Base-by-base conservation (phyloP, 2,329 filamentous ascomycete genomes). In the Trichoderma guizhouense region DNA sequence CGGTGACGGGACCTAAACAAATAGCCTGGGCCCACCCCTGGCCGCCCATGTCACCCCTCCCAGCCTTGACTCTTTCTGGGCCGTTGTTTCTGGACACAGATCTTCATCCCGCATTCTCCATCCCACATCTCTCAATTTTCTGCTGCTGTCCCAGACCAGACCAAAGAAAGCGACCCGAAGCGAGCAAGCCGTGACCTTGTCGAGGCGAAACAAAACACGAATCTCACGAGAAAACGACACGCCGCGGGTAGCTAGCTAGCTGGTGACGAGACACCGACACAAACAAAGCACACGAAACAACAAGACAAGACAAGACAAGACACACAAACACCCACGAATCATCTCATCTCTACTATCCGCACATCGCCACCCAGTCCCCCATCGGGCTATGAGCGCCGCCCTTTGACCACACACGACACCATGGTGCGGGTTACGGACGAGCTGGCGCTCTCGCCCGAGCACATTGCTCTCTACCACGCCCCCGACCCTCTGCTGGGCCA, bases 391-490 rank as follows among this genome's bases (percentile, higher is more conserved):
- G 76, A 75, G 72, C 63, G 75, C 72, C 75, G 74, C 74, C 75
- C 75, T 71, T 75, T 75, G 73, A 77, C 75, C 79, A 81, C 81
- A 87, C 83, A 15, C 21, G 7, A 61, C 84, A 97, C 83, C 84
- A 97, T 97, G 94, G 93, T 95, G 85, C 90, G 92, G 84, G 88
- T 95, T 81, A 92, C 89, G 77, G 90, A 91, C 76, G 91, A 93
- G 82, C 88, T 94, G 85, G 90, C 90, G 79, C 87, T 97, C 81
- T 91, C 93, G 81, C 87, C 92, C 80, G 92, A 95, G 81, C 88
- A 92, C 80, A 89, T 98, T 81, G 91, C 89, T 79, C 92, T 98
- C 78, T 98, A 97, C 86, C 92, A 97, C 83, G 90, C 94, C 77
- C 92, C 91, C 80, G 96, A 99, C 82, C 90, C 93, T 73, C 85